phyloP scores from a whole-genome alignment of 805 yeast genomes.

The Saturnispora halmiae region DNA sequence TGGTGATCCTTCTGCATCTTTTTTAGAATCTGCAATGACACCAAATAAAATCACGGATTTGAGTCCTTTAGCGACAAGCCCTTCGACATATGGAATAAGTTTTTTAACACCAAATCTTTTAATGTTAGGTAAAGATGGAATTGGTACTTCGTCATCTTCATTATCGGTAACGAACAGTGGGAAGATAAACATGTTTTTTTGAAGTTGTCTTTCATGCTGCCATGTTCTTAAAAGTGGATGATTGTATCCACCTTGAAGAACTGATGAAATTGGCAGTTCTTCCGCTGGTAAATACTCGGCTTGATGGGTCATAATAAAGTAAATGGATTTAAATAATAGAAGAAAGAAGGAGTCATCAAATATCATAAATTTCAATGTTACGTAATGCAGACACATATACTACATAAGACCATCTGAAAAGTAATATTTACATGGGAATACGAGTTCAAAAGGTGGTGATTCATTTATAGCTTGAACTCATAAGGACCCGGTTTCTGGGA shows the following conservation, averaged over 20 bases:
- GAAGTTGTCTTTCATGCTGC: conserved; percentile 80
- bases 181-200: conserved; percentile 84
- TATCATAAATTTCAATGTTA: no score
- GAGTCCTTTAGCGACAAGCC: conserved; percentile 72
- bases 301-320: conserved; percentile 32
- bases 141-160: conserved; percentile 67
- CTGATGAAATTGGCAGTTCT: conserved; percentile 57
- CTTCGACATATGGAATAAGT: conserved; percentile 59
- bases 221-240: conserved; percentile 83
- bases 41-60: conserved; percentile 86
- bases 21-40: conserved; percentile 69
- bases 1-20: conserved; percentile 75
- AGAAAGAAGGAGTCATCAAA: background rate
- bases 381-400: background rate
- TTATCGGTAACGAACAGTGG: conserved; percentile 81
- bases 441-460: no score
- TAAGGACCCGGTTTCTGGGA: conserved; percentile 53
- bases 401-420: no score
- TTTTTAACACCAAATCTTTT: conserved; percentile 79
- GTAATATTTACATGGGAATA: no score
- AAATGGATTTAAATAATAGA: background rate
- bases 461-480: conserved; percentile 29
- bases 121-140: conserved; percentile 80
- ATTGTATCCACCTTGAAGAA: conserved; percentile 89
- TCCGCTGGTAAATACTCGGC: conserved; percentile 60